Conservation (phyloP, 169 alveolate species). For the Cryptosporidium ryanae region DNA sequence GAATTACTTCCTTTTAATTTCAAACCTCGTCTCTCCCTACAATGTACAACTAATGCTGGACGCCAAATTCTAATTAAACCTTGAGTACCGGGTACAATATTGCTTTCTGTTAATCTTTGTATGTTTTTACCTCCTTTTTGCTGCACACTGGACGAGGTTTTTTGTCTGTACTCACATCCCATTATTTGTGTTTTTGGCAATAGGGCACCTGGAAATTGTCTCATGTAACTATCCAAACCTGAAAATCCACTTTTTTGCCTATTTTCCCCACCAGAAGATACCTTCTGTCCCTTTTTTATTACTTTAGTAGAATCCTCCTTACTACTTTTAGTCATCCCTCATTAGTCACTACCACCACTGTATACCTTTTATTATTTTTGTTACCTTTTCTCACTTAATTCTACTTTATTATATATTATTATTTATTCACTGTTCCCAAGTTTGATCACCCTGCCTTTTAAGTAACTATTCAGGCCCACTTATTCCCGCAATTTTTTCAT, state of each 20-base stretch:
- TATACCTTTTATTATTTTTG: no score
- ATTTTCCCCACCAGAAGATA: constrained; percentile 40
- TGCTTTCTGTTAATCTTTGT: constrained; percentile 44
- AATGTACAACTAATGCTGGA: constrained; percentile 61
- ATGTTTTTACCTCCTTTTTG: constrained; percentile 25
- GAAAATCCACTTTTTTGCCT: constrained; percentile 38
- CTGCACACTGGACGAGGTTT: background rate
- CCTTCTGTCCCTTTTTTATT: constrained; percentile 62
- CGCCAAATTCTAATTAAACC: constrained; percentile 57
- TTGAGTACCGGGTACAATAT: constrained; percentile 15
- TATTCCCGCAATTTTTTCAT: no score
- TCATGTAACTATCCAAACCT: constrained; percentile 51
- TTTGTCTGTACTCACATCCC: constrained; percentile 70
- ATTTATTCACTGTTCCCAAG: no score
- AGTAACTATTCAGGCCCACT: no score
- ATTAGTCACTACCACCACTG: background rate
- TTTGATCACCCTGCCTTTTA: no score
- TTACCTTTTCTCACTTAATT: no score
- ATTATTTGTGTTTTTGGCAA: constrained; percentile 66
- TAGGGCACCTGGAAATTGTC: constrained; percentile 63
- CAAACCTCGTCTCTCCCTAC: constrained; percentile 39
- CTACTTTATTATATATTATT: no score
- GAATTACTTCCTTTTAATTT: constrained; percentile 35
- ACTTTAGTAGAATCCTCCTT: constrained; percentile 41
- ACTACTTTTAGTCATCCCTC: constrained; percentile 52